phyloP scores from a whole-genome alignment of 140 eudicot genomes.

The Flaveria floridana region DNA sequence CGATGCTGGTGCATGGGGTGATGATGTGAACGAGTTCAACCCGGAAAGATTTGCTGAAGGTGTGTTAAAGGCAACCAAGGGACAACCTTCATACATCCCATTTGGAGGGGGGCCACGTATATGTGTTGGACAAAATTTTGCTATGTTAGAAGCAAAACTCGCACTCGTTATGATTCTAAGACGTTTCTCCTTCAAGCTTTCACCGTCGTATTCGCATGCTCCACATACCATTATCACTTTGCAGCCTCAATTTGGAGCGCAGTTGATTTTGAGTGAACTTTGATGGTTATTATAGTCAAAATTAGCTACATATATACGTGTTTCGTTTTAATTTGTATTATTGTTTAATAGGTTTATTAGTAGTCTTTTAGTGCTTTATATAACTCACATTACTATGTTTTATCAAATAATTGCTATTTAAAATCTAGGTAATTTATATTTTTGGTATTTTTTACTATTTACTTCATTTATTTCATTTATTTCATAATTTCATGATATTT shows the following conservation, averaged over 20 bases:
- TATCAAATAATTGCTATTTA: not conserved
- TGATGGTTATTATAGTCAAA: not conserved
- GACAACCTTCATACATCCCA: slow-evolving; percentile 25
- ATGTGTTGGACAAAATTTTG: slow-evolving; percentile 46
- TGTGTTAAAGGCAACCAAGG: slow-evolving; percentile 37
- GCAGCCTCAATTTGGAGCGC: slow-evolving; percentile 60
- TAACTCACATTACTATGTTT: not conserved
- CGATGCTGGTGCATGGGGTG: slow-evolving; percentile 43
- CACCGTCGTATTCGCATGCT: slow-evolving; percentile 51
- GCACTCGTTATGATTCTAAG: slow-evolving; percentile 47
- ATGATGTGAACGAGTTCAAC: slow-evolving; percentile 42
- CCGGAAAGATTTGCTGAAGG: slow-evolving; percentile 48
- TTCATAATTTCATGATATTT: too few species aligned
- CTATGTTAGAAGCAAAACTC: slow-evolving; percentile 45
- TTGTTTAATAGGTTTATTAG: not conserved
- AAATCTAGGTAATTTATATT: too few species aligned
- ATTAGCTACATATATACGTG: not conserved
- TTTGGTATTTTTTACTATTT: not conserved
- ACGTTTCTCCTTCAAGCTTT: slow-evolving; percentile 46
- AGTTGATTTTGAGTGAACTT: slow-evolving; percentile 28
- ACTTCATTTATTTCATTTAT: too few species aligned
- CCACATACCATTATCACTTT: slow-evolving; percentile 35
- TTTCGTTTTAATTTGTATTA: not conserved
- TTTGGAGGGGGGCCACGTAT: slow-evolving; percentile 50
- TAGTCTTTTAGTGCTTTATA: not conserved